Conservation (phyloP, 371 early-diverging fungal species). For the Rhizopus sp. region DNA sequence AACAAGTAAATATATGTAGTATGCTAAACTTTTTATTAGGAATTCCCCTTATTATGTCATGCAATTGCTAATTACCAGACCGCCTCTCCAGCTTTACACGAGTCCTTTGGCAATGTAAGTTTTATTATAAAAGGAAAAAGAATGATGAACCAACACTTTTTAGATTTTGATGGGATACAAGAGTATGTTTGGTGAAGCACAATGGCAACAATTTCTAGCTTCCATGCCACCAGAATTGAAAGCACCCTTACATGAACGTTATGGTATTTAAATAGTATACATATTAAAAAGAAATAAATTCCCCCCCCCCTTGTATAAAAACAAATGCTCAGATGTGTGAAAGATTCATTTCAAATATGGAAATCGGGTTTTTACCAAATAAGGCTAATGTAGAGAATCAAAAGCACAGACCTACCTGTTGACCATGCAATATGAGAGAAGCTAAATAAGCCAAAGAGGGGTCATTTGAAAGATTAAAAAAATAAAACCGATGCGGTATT, state of each 20-base stretch:
- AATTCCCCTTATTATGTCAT: conserved; percentile 70
- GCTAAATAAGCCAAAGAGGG: no score
- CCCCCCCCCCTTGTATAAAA: no score
- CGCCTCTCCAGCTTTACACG: conserved; percentile 62
- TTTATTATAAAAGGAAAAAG: background rate
- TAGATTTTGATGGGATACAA: conserved; percentile 70
- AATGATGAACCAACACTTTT: background rate
- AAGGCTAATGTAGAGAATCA: no score
- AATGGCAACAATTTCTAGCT: conserved; percentile 65
- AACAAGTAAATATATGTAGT: background rate
- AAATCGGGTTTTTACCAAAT: no score
- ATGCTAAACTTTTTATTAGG: conserved; percentile 26
- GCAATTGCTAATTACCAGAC: conserved; percentile 72
- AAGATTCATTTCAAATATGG: no score
- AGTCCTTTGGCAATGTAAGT: conserved; percentile 67
- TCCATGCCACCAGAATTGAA: conserved; percentile 62
- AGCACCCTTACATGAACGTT: conserved; percentile 60
- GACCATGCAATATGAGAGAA: no score
- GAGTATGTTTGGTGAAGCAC: conserved; percentile 67
- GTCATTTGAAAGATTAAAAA: no score
- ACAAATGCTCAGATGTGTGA: no score
- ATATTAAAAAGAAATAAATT: no score
- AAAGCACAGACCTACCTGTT: no score
- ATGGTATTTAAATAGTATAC: conserved; percentile 53
- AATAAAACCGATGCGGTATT: no score